Percentiles rank a stretch among this genome's conserved stretches.
phyloP scores from a whole-genome alignment of 2,329 filamentous ascomycete genomes.

The Xenosphaeropsis pyriputrescens region DNA sequence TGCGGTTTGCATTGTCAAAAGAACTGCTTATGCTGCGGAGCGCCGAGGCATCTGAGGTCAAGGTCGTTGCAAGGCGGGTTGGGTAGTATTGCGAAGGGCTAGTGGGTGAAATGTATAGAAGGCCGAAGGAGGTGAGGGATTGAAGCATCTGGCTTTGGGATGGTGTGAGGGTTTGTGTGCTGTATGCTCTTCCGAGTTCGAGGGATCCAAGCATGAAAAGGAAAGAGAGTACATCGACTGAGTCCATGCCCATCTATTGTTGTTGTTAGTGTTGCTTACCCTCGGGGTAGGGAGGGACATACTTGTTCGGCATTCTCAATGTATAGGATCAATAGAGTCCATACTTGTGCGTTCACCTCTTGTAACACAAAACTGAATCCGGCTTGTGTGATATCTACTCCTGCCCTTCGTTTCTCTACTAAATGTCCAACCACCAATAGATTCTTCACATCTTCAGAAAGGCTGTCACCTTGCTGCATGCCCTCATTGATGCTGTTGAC shows the following conservation, averaged over 20 bases:
- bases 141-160: conserved; percentile 82
- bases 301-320: conserved; percentile 65
- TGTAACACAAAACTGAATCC: conserved; percentile 93
- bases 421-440: conserved; percentile 70
- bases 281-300: conserved; percentile 3
- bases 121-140: conserved; percentile 80
- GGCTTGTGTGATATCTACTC: conserved; percentile 71
- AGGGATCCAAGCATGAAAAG: conserved; percentile 90
- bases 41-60: conserved; percentile 60
- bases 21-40: conserved; percentile 57
- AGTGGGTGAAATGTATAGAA: conserved; percentile 60
- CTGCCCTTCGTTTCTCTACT: conserved; percentile 42
- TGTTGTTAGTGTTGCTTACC: conserved; percentile 5
- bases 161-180: conserved; percentile 67
- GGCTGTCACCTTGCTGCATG: conserved; percentile 30
- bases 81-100: conserved; percentile 61
- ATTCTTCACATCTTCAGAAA: conserved; percentile 69
- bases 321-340: conserved; percentile 88
- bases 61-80: conserved; percentile 82
- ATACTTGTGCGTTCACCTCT: conserved; percentile 92
- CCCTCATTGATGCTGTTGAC: conserved; percentile 58
- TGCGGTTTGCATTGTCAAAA: conserved; percentile 49
- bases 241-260: conserved; percentile 51
- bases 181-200: conserved; percentile 83
- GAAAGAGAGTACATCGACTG: conserved; percentile 89